phyloP scores from a whole-genome alignment of 2,329 filamentous ascomycete species.

The Clonostachys solani region DNA sequence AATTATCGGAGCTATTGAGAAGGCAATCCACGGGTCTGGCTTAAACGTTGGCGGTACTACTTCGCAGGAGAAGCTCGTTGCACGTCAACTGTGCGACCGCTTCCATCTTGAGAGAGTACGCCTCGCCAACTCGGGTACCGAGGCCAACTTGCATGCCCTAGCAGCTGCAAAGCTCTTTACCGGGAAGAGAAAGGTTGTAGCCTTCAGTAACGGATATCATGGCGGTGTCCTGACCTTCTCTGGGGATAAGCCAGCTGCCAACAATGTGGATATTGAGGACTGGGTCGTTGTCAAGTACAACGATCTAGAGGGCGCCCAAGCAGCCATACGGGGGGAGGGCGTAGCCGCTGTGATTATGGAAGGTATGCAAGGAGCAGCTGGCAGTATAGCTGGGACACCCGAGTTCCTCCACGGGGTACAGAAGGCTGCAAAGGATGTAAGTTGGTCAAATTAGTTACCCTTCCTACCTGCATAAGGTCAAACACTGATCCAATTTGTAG shows the following conservation, averaged over 20 bases:
- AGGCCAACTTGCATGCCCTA: constrained; percentile 58
- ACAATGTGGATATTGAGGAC: constrained; percentile 45
- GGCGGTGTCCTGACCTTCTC: constrained; percentile 29
- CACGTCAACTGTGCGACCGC: constrained; percentile 43
- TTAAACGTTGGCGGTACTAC: constrained; percentile 52
- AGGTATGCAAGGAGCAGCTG: constrained; percentile 60
- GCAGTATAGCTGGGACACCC: constrained; percentile 43
- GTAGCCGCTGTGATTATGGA: constrained; percentile 64
- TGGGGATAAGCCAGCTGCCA: constrained; percentile 24
- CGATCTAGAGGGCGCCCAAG: constrained; percentile 39
- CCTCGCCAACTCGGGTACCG: constrained; percentile 63
- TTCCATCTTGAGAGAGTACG: constrained; percentile 53
- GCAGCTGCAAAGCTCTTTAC: constrained; percentile 44
- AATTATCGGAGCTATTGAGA: constrained; percentile 42
- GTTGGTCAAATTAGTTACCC: background rate
- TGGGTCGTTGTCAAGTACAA: constrained; percentile 62
- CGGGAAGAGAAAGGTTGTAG: constrained; percentile 40
- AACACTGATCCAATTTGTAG: constrained; percentile 8
- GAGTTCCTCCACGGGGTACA: constrained; percentile 51
- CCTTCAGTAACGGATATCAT: constrained; percentile 40
- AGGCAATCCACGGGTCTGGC: constrained; percentile 39
- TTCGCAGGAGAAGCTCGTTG: constrained; percentile 44
- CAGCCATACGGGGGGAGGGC: constrained; percentile 35
- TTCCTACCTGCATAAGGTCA: background rate
- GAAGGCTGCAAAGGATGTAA: constrained; percentile 31